Conservation (phyloP, 83 land plant genomes). For the Picea engelmannii region DNA sequence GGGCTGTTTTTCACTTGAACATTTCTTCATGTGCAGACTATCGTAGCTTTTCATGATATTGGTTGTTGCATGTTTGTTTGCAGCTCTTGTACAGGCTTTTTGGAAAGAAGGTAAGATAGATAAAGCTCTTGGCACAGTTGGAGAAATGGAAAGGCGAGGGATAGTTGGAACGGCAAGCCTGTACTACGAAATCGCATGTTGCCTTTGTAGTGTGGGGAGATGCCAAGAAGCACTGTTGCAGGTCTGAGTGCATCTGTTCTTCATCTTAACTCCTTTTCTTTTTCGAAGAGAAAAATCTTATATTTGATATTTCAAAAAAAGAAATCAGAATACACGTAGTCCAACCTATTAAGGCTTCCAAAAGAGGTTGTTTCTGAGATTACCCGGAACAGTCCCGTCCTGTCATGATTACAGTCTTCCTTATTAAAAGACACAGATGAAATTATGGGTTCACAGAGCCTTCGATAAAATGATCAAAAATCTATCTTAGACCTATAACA, state of each 20-base stretch:
- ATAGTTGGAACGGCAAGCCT: slow-evolving; percentile 81
- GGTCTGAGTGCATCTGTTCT: slow-evolving; percentile 32
- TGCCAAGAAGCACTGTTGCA: slow-evolving; percentile 76
- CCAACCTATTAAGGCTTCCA: no score
- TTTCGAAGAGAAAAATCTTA: no score
- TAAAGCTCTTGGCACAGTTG: slow-evolving; percentile 62
- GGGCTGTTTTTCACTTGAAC: not conserved
- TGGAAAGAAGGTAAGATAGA: slow-evolving; percentile 76
- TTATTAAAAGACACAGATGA: no score
- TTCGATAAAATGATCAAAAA: no score
- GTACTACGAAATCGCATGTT: slow-evolving; percentile 87
- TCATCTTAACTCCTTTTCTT: no score
- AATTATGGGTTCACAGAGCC: no score
- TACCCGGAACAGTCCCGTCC: no score
- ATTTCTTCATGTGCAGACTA: not conserved
- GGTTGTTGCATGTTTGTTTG: slow-evolving; percentile 1
- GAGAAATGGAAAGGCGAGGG: slow-evolving; percentile 84
- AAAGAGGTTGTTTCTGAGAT: no score
- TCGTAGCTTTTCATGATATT: not conserved
- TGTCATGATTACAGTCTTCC: no score
- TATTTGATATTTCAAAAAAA: no score
- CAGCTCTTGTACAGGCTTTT: slow-evolving; percentile 79
- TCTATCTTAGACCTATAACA: no score
- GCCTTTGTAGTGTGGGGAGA: slow-evolving; percentile 85
- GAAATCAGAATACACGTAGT: no score